Evolutionary conservation across 75 land plant species (phyloP).

Genomic region (Picea sitchensis): DNA sequence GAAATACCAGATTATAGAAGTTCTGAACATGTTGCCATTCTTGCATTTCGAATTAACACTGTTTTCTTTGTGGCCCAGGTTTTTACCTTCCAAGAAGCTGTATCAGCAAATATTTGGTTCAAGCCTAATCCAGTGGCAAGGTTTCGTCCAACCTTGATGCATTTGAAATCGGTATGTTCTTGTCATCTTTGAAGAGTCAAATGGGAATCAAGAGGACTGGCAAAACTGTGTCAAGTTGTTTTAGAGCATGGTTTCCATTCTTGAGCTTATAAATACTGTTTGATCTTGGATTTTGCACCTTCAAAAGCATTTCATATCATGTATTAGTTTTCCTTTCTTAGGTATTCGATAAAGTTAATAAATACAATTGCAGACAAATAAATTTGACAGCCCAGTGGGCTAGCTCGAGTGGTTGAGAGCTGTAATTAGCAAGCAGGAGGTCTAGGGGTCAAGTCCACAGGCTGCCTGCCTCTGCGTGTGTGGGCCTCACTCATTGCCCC

Average conservation of each 20-base stretch:
- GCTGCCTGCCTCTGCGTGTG: no score
- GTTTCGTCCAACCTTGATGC: constrained; percentile 12
- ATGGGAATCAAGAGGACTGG: neutral
- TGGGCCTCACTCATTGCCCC: no score
- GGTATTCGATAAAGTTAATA: no score
- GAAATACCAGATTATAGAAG: neutral
- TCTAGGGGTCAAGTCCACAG: no score
- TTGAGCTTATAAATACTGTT: neutral
- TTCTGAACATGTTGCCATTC: neutral
- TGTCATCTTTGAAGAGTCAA: neutral
- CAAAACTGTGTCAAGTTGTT: neutral
- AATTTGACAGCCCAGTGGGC: neutral
- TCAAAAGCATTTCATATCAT: neutral
- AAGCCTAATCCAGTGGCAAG: constrained; percentile 5
- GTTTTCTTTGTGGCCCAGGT: neutral
- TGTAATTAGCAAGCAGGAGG: no score
- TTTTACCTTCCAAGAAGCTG: constrained; percentile 6
- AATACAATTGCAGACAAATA: no score
- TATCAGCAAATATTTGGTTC: constrained; percentile 17
- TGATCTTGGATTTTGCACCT: neutral
- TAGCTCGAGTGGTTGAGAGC: neutral
- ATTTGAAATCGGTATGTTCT: constrained; percentile 14
- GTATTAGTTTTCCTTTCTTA: no score
- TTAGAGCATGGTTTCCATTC: neutral
- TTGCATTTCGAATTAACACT: neutral